Conservation (phyloP, 164 flowering plant genomes). For the Vitis cinerea region DNA sequence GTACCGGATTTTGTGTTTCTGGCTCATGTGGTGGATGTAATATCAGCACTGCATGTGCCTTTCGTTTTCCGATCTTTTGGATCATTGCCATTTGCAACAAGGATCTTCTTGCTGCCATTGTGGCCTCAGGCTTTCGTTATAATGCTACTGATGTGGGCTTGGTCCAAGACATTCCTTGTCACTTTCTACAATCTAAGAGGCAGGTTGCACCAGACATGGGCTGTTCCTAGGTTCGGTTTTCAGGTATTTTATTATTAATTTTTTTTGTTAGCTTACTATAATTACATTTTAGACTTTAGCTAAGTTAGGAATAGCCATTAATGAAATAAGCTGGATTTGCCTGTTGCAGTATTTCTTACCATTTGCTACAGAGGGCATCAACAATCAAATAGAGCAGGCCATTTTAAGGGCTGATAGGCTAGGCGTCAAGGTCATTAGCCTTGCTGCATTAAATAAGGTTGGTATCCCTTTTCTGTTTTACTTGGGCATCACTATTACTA, state of each 20-base stretch:
- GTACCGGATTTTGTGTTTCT: constrained; percentile 87
- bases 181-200: constrained; percentile 61
- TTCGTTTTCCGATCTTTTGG: constrained; percentile 54
- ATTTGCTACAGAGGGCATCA: constrained; percentile 78
- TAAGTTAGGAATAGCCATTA: no score
- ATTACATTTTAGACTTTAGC: no score
- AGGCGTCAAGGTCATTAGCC: constrained; percentile 87
- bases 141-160: constrained; percentile 70
- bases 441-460: constrained; percentile 97
- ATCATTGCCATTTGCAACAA: constrained; percentile 49
- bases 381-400: constrained; percentile 77
- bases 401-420: constrained; percentile 74
- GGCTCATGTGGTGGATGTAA: constrained; percentile 74
- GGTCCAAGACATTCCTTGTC: constrained; percentile 58
- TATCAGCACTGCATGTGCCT: constrained; percentile 61
- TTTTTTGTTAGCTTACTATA: no score
- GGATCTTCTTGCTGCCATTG: constrained; percentile 46
- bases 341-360: constrained; percentile 83
- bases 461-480: not conserved
- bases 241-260: constrained; percentile 48
- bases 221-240: constrained; percentile 82
- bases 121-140: constrained; percentile 50
- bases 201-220: constrained; percentile 71
- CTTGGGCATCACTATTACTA: no score
- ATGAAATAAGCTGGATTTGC: not conserved